A percentile compares a stretch with the other conserved stretches of the same genome.
Conservation (phyloP, 805 yeast species). For the Wickerhamiella azymoides region DNA sequence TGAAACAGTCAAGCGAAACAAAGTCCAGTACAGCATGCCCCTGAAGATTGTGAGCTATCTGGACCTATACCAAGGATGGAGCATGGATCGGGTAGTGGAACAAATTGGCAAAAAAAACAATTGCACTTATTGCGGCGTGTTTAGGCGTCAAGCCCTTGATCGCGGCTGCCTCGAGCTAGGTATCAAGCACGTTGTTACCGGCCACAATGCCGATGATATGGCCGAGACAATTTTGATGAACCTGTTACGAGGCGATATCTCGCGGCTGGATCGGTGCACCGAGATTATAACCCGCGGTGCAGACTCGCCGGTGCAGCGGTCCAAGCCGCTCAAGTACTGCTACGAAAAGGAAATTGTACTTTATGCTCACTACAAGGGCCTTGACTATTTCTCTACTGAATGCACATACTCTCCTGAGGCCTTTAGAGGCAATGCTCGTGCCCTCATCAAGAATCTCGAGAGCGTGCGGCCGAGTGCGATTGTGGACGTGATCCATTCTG, state of each 20-base stretch:
- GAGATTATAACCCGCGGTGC: constrained; percentile 73
- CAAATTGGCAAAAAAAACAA: constrained; percentile 88
- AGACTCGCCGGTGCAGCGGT: constrained; percentile 73
- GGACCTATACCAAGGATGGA: constrained; percentile 83
- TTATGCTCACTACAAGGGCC: constrained; percentile 89
- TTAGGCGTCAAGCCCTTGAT: constrained; percentile 90
- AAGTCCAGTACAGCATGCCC: constrained; percentile 68
- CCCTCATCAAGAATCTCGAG: constrained; percentile 78
- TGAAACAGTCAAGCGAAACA: constrained; percentile 92
- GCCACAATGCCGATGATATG: constrained; percentile 98
- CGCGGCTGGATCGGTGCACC: constrained; percentile 79
- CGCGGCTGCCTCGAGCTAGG: constrained; percentile 83
- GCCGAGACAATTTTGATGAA: constrained; percentile 98
- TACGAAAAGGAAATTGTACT: constrained; percentile 95
- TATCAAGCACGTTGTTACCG: constrained; percentile 86
- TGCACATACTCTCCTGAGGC: constrained; percentile 99
- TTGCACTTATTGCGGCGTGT: constrained; percentile 96
- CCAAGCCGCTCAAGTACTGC: constrained; percentile 90
- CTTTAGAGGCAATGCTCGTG: constrained; percentile 92
- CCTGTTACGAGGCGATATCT: constrained; percentile 87
- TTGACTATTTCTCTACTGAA: constrained; percentile 93
- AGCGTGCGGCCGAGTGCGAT: constrained; percentile 85
- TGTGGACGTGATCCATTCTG: constrained; percentile 85
- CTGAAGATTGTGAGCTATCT: constrained; percentile 70
- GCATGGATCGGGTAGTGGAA: constrained; percentile 94